A percentile compares a stretch with the other conserved stretches of the same genome.
These are phyloP conservation scores for Trichophyton verrucosum DNA, from an alignment of 2,329 filamentous ascomycete species.

Conservation along the genomic window DNA sequence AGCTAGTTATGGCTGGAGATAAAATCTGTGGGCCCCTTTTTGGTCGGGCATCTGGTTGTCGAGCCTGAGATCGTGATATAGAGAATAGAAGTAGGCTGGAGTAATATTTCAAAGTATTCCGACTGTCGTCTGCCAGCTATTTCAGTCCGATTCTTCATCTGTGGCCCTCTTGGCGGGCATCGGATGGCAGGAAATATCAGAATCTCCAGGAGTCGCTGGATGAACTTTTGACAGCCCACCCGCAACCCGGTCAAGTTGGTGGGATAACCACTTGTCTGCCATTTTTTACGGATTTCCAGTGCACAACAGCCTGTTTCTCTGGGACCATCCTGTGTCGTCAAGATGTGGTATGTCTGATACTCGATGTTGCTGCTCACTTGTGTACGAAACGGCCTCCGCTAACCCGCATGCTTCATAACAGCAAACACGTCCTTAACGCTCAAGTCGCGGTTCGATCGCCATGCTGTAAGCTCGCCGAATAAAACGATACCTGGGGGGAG, in stretches of 20 bases:
- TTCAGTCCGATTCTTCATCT: not conserved
- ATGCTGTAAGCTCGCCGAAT: slow-evolving; percentile 56
- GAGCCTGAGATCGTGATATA: too few relatives aligned
- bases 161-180: not conserved
- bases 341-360: slow-evolving; percentile 5
- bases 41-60: too few relatives aligned
- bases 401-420: slow-evolving; percentile 27
- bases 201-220: not conserved
- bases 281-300: too few relatives aligned
- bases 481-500: not conserved
- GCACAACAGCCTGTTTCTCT: not conserved
- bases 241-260: not conserved
- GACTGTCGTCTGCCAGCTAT: too few relatives aligned
- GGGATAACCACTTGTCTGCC: not conserved
- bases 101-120: too few relatives aligned
- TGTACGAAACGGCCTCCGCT: not conserved
- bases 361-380: not conserved
- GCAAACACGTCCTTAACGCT: slow-evolving; percentile 96
- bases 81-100: too few relatives aligned
- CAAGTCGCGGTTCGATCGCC: slow-evolving; percentile 92
- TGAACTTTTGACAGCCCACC: not conserved
- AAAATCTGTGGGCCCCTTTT: too few relatives aligned
- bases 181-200: not conserved
- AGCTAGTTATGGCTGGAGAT: too few relatives aligned
- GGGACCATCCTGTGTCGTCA: not conserved